Conservation (phyloP, 768 basidiomycete genomes). For the Boletellus sp. region DNA sequence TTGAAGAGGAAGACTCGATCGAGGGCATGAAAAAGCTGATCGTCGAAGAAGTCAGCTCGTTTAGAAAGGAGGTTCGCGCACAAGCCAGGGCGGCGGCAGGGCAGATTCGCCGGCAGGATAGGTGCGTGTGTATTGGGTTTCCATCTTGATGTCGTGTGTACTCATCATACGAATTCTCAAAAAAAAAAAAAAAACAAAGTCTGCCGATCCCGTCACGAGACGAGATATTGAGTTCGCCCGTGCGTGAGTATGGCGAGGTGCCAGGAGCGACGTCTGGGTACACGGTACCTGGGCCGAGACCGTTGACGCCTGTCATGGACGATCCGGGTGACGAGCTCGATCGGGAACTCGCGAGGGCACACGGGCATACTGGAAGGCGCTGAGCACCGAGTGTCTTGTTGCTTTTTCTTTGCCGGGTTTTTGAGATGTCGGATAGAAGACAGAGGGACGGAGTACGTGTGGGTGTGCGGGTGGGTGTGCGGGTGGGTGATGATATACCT, state of each 20-base stretch:
- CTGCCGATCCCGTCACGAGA: slow-evolving; percentile 78
- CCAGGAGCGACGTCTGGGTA: slow-evolving; percentile 71
- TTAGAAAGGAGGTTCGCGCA: slow-evolving; percentile 87
- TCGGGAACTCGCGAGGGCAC: slow-evolving; percentile 76
- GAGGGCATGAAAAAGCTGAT: slow-evolving; percentile 98
- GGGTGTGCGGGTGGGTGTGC: too few species aligned
- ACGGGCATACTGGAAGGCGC: slow-evolving; percentile 47
- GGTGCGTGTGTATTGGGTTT: slow-evolving; percentile 35
- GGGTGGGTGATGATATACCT: too few species aligned
- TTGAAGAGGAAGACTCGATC: slow-evolving; percentile 94
- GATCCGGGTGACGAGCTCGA: slow-evolving; percentile 85
- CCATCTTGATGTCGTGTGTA: neutral
- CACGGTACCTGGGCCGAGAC: slow-evolving; percentile 46
- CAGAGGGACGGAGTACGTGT: too few species aligned
- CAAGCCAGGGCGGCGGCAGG: slow-evolving; percentile 70
- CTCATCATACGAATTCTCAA: neutral
- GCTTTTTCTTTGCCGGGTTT: too few species aligned
- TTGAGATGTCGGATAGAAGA: too few species aligned
- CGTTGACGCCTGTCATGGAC: slow-evolving; percentile 73
- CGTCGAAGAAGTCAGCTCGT: slow-evolving; percentile 84
- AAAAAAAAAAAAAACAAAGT: too few species aligned
- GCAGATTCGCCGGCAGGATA: slow-evolving; percentile 75
- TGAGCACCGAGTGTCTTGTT: slow-evolving; percentile 9
- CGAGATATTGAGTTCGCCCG: slow-evolving; percentile 75
- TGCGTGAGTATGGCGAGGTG: slow-evolving; percentile 54